Evolutionary conservation across 441 rosid genomes (phyloP).

Genomic region (Metrosideros polymorpha): DNA sequence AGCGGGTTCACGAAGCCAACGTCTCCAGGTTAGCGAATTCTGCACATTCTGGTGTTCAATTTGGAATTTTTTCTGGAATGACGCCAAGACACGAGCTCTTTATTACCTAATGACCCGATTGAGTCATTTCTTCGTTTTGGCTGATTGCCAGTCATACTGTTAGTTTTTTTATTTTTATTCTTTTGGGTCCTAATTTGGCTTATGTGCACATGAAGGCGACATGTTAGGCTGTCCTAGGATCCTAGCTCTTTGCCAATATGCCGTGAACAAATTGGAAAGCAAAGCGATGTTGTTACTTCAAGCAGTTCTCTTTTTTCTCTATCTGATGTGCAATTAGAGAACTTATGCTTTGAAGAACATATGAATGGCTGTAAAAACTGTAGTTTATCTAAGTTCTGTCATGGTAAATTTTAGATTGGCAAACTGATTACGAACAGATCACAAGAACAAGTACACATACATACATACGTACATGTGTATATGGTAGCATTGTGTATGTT

Average conservation of each 20-base stretch:
- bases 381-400: background rate
- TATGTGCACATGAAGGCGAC: background rate
- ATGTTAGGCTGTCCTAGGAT: background rate
- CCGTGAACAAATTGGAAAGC: background rate
- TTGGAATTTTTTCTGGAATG: background rate
- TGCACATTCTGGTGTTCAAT: background rate
- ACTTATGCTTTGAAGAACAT: background rate
- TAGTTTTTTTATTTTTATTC: background rate
- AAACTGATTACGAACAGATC: background rate
- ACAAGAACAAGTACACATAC: background rate
- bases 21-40: constrained; percentile 31
- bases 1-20: constrained; percentile 41
- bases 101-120: background rate
- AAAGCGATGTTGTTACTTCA: background rate
- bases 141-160: background rate
- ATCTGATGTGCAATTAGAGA: background rate
- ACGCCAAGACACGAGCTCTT: background rate
- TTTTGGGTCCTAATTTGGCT: background rate
- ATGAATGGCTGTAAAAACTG: background rate
- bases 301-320: background rate
- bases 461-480: background rate
- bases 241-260: background rate
- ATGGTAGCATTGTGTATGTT: background rate
- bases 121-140: background rate
- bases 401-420: background rate